A percentile compares a stretch with the other conserved stretches of the same genome.
phyloP scores from a whole-genome alignment of 2,329 filamentous ascomycete species.

The Fusarium hainanense region DNA sequence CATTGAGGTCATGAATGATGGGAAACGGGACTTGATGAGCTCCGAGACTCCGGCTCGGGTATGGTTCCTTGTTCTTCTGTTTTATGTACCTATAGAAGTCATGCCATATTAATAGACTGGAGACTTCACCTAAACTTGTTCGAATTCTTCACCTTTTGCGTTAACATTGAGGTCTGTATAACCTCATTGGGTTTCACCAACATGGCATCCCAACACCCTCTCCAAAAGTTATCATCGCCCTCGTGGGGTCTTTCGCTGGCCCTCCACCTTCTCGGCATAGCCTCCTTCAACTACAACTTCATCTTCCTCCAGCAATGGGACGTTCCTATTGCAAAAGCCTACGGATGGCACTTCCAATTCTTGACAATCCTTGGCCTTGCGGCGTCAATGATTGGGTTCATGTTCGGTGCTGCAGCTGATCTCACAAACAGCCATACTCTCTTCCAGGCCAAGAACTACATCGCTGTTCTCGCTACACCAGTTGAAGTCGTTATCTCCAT shows the following conservation, averaged over 20 bases:
- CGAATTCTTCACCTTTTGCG: neutral
- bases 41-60: slow-evolving; percentile 31
- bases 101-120: slow-evolving; percentile 3
- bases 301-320: slow-evolving; percentile 62
- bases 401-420: slow-evolving; percentile 71
- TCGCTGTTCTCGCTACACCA: slow-evolving; percentile 74
- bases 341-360: slow-evolving; percentile 77
- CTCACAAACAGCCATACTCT: slow-evolving; percentile 66
- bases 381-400: slow-evolving; percentile 70
- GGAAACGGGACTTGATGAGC: slow-evolving; percentile 25
- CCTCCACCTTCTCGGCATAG: slow-evolving; percentile 67
- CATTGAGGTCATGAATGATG: slow-evolving; percentile 38
- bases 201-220: slow-evolving; percentile 64
- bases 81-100: neutral
- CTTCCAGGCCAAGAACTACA: slow-evolving; percentile 74
- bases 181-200: slow-evolving; percentile 6
- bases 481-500: slow-evolving; percentile 77
- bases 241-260: slow-evolving; percentile 71
- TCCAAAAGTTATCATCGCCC: slow-evolving; percentile 74
- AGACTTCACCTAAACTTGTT: neutral
- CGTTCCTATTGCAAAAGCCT: slow-evolving; percentile 65
- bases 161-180: neutral
- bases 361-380: slow-evolving; percentile 78
- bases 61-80: slow-evolving; percentile 16
- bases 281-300: slow-evolving; percentile 66